These are phyloP conservation scores for Candida odintsovae DNA, from an alignment of 805 yeast species.

Conservation along the genomic window DNA sequence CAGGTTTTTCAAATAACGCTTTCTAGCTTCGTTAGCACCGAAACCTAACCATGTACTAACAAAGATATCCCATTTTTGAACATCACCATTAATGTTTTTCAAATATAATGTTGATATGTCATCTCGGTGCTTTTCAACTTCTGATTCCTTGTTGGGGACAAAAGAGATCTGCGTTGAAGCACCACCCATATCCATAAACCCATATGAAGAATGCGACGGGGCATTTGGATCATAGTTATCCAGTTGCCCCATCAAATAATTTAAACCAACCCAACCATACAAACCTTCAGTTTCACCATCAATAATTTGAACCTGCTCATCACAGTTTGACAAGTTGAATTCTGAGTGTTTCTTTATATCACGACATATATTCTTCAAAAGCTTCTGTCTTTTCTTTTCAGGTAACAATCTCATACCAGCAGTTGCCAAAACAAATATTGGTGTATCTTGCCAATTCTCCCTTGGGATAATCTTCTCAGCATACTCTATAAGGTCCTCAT, in stretches of 20 bases:
- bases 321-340: conserved; percentile 54
- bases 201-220: conserved; percentile 54
- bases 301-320: conserved; percentile 71
- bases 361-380: conserved; percentile 58
- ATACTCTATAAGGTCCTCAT: conserved; percentile 54
- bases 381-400: conserved; percentile 40
- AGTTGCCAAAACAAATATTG: conserved; percentile 87
- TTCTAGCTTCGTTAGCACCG: conserved; percentile 93
- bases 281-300: conserved; percentile 95
- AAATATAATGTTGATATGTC: conserved; percentile 65
- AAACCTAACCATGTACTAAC: conserved; percentile 97
- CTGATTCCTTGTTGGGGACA: conserved; percentile 64
- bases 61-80: conserved; percentile 78
- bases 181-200: conserved; percentile 99
- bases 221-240: conserved; percentile 37
- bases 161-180: conserved; percentile 96
- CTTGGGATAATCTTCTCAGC: conserved; percentile 70
- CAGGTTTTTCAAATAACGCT: conserved; percentile 57
- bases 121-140: conserved; percentile 58
- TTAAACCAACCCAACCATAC: conserved; percentile 92
- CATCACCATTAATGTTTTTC: conserved; percentile 62
- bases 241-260: conserved; percentile 69
- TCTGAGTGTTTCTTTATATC: conserved; percentile 46
- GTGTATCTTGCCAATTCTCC: conserved; percentile 58
- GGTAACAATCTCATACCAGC: conserved; percentile 92